phyloP scores from a whole-genome alignment of 148 eudicot species.

The Fagopyrum tataricum region DNA sequence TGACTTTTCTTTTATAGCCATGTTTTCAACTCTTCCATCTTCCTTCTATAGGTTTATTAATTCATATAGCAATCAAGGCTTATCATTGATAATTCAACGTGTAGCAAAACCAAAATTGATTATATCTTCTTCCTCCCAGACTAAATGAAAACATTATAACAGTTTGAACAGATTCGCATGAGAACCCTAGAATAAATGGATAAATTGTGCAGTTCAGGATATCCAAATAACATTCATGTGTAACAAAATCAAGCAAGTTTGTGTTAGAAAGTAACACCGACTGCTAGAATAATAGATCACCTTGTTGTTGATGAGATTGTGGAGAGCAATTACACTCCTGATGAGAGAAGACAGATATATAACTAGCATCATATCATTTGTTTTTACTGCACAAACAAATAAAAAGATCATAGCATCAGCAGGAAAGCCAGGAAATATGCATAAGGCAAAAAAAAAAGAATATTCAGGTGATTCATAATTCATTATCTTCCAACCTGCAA shows the following conservation, averaged over 20 bases:
- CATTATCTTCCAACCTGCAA: constrained; percentile 48
- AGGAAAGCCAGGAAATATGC: neutral
- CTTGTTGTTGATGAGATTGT: constrained; percentile 93
- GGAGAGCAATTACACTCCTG: constrained; percentile 85
- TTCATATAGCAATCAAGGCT: neutral
- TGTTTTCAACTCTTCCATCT: neutral
- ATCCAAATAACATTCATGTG: neutral
- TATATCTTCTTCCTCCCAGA: too few species aligned
- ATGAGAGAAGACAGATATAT: constrained; percentile 84
- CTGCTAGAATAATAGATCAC: constrained; percentile 17
- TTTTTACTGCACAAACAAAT: constrained; percentile 52
- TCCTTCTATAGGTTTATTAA: neutral
- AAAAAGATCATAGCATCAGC: neutral
- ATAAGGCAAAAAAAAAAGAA: neutral
- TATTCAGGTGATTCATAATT: neutral
- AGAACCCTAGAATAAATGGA: neutral
- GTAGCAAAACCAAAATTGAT: neutral
- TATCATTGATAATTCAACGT: too few species aligned
- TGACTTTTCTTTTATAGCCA: too few species aligned
- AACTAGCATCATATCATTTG: constrained; percentile 93
- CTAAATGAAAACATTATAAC: neutral
- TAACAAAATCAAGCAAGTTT: neutral
- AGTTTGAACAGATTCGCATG: neutral
- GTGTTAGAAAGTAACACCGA: neutral
- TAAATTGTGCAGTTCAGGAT: neutral